Evolutionary conservation across 257 asterid genomes (phyloP).

Genomic region (Cynanchum wilfordii): DNA sequence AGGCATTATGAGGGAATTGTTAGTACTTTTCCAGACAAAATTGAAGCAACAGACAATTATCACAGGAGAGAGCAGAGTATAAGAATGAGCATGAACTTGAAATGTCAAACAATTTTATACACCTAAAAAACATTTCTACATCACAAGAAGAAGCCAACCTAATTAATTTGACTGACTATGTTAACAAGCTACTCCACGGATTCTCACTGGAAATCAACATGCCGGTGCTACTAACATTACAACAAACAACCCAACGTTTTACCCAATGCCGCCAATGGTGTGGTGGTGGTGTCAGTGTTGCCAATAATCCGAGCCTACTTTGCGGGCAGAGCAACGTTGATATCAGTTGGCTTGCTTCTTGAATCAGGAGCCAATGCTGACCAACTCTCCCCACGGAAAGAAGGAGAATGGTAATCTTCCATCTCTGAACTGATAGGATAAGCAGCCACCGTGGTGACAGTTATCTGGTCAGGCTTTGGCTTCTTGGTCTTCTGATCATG

Average conservation of each 20-base stretch:
- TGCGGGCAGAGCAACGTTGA: constrained; percentile 46
- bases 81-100: constrained; percentile 10
- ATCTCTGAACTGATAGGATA: constrained; percentile 46
- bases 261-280: not conserved
- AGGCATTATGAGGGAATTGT: no score
- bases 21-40: no score
- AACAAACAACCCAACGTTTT: constrained; percentile 23
- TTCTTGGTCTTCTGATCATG: constrained; percentile 68
- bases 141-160: constrained; percentile 20
- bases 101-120: constrained; percentile 14
- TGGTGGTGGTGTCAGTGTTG: constrained; percentile 7
- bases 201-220: constrained; percentile 20
- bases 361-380: constrained; percentile 37
- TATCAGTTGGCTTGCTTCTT: constrained; percentile 49
- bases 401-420: constrained; percentile 45
- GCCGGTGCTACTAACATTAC: constrained; percentile 22
- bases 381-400: constrained; percentile 79
- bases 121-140: constrained; percentile 35
- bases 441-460: constrained; percentile 34
- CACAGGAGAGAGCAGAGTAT: not conserved
- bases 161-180: constrained; percentile 11
- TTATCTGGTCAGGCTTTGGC: constrained; percentile 39
- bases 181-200: constrained; percentile 27
- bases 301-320: constrained; percentile 11
- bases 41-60: not conserved